Percentiles rank a stretch among this genome's conserved stretches.
Evolutionary conservation across 371 early-diverging fungal species (phyloP).

Genomic region (Sporodiniella umbellata): DNA sequence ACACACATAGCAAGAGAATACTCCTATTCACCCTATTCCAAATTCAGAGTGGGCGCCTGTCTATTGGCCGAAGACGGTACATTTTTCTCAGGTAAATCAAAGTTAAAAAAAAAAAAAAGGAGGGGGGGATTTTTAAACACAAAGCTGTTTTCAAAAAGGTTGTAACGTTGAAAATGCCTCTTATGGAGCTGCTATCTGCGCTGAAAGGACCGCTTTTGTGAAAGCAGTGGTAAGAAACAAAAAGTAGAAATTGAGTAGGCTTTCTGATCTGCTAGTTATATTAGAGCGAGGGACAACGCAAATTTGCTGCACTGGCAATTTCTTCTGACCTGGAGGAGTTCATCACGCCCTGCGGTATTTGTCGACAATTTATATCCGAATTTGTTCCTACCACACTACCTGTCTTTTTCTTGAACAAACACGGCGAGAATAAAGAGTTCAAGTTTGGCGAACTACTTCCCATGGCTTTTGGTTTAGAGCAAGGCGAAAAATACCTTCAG

Average conservation of each 20-base stretch:
- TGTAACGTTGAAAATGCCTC: conserved; percentile 85
- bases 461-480: conserved; percentile 61
- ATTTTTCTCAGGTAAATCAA: conserved; percentile 51
- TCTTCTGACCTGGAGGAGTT: conserved; percentile 54
- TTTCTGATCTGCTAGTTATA: no score
- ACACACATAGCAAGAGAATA: conserved; percentile 45
- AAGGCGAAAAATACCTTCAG: conserved; percentile 13
- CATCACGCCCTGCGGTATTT: conserved; percentile 79
- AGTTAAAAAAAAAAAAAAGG: background rate
- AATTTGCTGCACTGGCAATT: conserved; percentile 66
- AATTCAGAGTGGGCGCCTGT: conserved; percentile 83
- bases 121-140: no score
- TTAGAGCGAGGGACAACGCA: conserved; percentile 68
- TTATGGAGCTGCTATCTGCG: conserved; percentile 76
- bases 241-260: no score
- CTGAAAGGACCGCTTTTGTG: conserved; percentile 79
- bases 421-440: conserved; percentile 45
- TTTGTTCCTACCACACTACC: conserved; percentile 58
- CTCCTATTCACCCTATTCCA: conserved; percentile 80
- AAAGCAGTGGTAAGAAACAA: conserved; percentile 80
- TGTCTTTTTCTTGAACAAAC: conserved; percentile 55
- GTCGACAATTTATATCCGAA: conserved; percentile 82
- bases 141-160: no score
- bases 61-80: conserved; percentile 62
- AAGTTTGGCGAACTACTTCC: conserved; percentile 62